These are phyloP conservation scores for Peronospora belbahrii DNA, from an alignment of 352 stramenopile genomes.

Conservation along the genomic window DNA sequence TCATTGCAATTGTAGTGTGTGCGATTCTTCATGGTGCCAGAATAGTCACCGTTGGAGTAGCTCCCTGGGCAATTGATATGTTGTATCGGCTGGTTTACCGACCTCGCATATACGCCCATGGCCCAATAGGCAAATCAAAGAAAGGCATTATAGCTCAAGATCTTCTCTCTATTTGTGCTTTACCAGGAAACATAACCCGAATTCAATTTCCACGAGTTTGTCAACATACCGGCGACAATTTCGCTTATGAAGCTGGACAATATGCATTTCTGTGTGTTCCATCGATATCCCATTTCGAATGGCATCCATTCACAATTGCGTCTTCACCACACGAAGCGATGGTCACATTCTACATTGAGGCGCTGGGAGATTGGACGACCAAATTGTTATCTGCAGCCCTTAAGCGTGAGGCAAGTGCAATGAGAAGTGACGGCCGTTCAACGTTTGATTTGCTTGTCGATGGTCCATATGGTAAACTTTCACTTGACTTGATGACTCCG, in stretches of 20 bases:
- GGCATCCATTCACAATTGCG: conserved; percentile 87
- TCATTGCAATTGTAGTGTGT: conserved; percentile 33
- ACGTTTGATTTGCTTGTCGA: conserved; percentile 37
- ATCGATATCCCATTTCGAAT: conserved; percentile 52
- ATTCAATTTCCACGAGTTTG: conserved; percentile 41
- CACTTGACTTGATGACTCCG: conserved; percentile 33
- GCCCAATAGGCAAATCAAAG: conserved; percentile 6
- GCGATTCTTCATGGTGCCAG: conserved; percentile 34
- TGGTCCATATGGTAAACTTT: conserved; percentile 39
- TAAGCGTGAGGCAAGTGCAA: conserved; percentile 25
- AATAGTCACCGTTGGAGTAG: conserved; percentile 27
- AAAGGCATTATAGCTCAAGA: conserved; percentile 25
- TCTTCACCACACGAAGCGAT: conserved; percentile 61
- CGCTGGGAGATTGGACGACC: conserved; percentile 56
- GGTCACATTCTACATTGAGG: conserved; percentile 61
- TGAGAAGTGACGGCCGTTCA: conserved; percentile 17
- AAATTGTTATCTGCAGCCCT: conserved; percentile 36
- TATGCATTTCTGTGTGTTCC: conserved; percentile 85
- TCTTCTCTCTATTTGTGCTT: conserved; percentile 22
- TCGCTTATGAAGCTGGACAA: conserved; percentile 41
- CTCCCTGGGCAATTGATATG: conserved; percentile 32
- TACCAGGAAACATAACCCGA: conserved; percentile 32
- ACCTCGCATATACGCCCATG: conserved; percentile 18
- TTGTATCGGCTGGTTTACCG: conserved; percentile 32
- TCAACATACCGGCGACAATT: conserved; percentile 29